Base-by-base conservation (phyloP, 1,284 basidiomycete species). In the Austroboletus novae-zelandiae region DNA sequence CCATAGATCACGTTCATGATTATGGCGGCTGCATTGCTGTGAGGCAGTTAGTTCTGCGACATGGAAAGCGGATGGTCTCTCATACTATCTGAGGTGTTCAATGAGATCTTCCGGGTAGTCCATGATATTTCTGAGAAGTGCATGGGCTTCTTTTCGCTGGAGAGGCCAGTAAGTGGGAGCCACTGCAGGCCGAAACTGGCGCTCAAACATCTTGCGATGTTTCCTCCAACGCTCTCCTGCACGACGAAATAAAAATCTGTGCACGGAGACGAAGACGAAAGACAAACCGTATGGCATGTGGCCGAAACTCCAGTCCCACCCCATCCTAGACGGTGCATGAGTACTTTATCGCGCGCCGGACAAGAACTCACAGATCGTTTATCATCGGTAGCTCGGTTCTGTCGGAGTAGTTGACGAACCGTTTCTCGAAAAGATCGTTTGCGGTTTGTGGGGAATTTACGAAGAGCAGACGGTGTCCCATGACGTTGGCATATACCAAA, bases 291-390 rank as follows among this genome's bases (percentile, higher is more conserved):
- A 80, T 5, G 66, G 73, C 76, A 79, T 79, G 50, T 79, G 74
- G 0, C 70, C 74, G 42, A 80, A 74, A 42, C 74, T 74, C 69
- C 75, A 79, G 18, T 75, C 71, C 74, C 75, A 79, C 3, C 76
- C 79, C 71, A 77, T 75, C 32, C 76, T 78, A 44, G 27, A 40
- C 3, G 13, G 31, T 8, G 30, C 5, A 31, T 66, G 25, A 57
- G 9, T 11, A 7, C 11, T 15, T 2, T 10, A 36, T n/a, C 1
- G 4, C 4, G 9, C 2, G 29, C 37, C 37, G 45, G 40, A 40
- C 54, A 51, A 37, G 27, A 29, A 55, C 60, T 43, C 45, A 68
- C 67, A 66, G 25, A 13, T 65, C 67, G 34, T 68, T 68, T 45
- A 68, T 68, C 64, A 66, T 69, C 0, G 60, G 62, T 15, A 67